A percentile compares a stretch with the other conserved stretches of the same genome.
Conservation (phyloP, 2,329 filamentous ascomycete genomes). For the Esteya vermicola region DNA sequence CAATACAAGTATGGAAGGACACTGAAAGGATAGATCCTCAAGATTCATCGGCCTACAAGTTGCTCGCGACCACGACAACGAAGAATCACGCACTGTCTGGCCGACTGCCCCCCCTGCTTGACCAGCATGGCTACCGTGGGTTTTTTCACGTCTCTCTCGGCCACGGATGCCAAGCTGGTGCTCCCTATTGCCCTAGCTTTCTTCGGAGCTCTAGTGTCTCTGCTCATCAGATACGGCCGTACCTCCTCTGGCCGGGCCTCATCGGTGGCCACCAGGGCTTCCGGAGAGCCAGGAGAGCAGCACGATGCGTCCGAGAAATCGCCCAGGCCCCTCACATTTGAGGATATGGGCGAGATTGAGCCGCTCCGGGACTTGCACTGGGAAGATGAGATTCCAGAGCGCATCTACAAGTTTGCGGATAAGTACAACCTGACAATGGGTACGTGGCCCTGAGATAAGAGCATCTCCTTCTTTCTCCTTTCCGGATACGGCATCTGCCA, state of each 20-base stretch:
- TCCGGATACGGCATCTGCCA: too few relatives aligned
- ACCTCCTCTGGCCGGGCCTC: neutral
- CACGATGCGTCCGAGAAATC: neutral
- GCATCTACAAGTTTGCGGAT: conserved; percentile 8
- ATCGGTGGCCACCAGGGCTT: too few relatives aligned
- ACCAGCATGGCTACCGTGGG: too few relatives aligned
- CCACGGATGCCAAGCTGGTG: neutral
- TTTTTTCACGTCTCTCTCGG: too few relatives aligned
- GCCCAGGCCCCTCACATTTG: neutral
- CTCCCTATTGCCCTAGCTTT: neutral
- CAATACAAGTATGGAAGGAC: too few relatives aligned
- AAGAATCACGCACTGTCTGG: too few relatives aligned
- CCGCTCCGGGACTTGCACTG: conserved; percentile 5
- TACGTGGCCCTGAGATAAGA: neutral
- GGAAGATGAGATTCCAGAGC: conserved; percentile 1
- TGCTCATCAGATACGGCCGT: neutral
- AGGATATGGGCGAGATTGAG: conserved; percentile 6
- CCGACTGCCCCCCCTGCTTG: too few relatives aligned
- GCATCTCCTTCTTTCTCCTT: too few relatives aligned
- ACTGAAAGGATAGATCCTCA: too few relatives aligned
- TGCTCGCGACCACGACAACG: too few relatives aligned
- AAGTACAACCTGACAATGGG: conserved; percentile 10
- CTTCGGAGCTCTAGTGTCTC: neutral
- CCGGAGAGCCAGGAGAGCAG: neutral
- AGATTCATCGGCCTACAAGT: too few relatives aligned